These are phyloP conservation scores for Nelumbo lutea DNA, from an alignment of 164 flowering plant genomes.

Conservation along the genomic window DNA sequence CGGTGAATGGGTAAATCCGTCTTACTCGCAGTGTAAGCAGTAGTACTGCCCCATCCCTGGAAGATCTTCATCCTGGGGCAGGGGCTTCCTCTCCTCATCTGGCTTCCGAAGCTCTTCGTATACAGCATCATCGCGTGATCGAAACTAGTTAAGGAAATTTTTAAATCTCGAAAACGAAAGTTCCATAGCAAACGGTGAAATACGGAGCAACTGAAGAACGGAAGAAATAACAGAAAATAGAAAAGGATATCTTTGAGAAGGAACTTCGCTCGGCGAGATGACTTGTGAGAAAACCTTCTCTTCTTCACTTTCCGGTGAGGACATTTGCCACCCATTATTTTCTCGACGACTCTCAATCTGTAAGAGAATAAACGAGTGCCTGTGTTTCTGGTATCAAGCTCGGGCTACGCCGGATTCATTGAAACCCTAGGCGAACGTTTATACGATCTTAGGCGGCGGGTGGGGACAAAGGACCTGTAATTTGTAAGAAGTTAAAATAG, in stretches of 20 bases:
- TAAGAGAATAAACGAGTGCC: too few relatives aligned
- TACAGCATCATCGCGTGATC: conserved; percentile 75
- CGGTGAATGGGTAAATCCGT: not conserved
- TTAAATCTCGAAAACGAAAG: not conserved
- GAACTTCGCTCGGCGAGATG: conserved; percentile 72
- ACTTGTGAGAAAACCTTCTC: conserved; percentile 82
- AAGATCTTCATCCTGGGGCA: conserved; percentile 77
- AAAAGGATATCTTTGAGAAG: conserved; percentile 74
- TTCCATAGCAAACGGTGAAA: not conserved
- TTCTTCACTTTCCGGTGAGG: conserved; percentile 87
- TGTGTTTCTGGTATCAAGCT: too few relatives aligned
- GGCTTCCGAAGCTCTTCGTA: conserved; percentile 60
- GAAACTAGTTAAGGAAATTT: conserved; percentile 28
- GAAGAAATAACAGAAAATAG: not conserved
- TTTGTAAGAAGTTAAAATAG: too few relatives aligned
- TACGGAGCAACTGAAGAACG: not conserved
- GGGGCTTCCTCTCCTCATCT: conserved; percentile 34
- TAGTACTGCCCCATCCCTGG: conserved; percentile 98
- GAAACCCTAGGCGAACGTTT: not conserved
- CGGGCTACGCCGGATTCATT: not conserved
- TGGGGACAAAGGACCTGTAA: not conserved
- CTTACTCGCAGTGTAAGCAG: conserved; percentile 96
- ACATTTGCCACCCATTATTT: conserved; percentile 77
- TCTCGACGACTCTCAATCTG: not conserved
- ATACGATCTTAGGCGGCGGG: not conserved